phyloP scores from a whole-genome alignment of 1,284 basidiomycete species.

The Leccinum cinnamomeum region DNA sequence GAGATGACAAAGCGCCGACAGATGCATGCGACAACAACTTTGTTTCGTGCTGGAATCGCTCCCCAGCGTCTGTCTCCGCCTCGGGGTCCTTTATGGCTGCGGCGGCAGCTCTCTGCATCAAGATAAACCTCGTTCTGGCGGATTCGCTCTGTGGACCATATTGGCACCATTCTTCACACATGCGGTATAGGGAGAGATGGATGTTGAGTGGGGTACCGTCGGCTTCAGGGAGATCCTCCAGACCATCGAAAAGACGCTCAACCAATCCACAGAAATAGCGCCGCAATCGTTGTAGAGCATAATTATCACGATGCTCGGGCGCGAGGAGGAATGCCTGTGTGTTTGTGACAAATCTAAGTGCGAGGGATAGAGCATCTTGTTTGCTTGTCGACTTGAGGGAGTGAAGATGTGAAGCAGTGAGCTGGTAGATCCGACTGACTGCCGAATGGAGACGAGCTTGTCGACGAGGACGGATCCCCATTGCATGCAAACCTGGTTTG shows the following conservation, averaged over 20 bases:
- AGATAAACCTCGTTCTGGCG: constrained; percentile 70
- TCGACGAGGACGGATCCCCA: constrained; percentile 59
- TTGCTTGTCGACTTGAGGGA: constrained; percentile 70
- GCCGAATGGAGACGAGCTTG: constrained; percentile 86
- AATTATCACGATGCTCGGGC: constrained; percentile 73
- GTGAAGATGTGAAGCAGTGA: constrained; percentile 66
- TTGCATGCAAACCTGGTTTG: constrained; percentile 61
- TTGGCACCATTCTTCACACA: constrained; percentile 95
- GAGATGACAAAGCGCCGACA: constrained; percentile 80
- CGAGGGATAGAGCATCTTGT: constrained; percentile 72
- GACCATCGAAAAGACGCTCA: constrained; percentile 80
- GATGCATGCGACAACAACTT: constrained; percentile 74
- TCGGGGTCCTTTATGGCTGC: constrained; percentile 49
- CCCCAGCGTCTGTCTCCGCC: constrained; percentile 53
- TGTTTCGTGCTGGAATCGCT: constrained; percentile 74
- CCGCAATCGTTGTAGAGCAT: constrained; percentile 79
- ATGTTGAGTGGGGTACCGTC: constrained; percentile 76
- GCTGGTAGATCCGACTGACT: constrained; percentile 86
- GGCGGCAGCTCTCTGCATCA: constrained; percentile 71
- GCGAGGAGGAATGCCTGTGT: constrained; percentile 78
- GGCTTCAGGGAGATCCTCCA: constrained; percentile 70
- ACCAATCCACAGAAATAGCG: constrained; percentile 90
- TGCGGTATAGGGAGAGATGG: constrained; percentile 78
- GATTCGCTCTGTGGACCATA: constrained; percentile 76
- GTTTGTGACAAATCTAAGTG: constrained; percentile 85